phyloP scores from a whole-genome alignment of 306 rosid species.

The Prunus padus region DNA sequence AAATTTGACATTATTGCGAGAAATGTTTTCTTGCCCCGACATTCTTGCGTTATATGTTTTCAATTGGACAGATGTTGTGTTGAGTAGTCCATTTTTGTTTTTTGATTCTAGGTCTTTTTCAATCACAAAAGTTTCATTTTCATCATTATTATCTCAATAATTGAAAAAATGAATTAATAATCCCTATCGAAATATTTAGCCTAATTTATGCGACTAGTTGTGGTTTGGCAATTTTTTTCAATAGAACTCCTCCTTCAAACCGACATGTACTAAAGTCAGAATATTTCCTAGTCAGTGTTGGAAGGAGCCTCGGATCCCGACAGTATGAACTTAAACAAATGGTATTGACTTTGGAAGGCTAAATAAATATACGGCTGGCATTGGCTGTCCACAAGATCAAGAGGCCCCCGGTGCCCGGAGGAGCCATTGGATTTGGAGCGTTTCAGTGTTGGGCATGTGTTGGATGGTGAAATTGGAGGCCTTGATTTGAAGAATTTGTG shows the following conservation, averaged over 20 bases:
- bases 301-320: constrained; percentile 17
- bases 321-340: constrained; percentile 10
- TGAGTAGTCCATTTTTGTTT: too few relatives aligned
- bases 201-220: background rate
- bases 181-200: background rate
- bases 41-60: too few relatives aligned
- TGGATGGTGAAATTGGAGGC: background rate
- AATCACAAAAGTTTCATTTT: too few relatives aligned
- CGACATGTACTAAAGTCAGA: background rate
- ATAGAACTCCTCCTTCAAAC: background rate
- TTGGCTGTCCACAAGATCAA: background rate
- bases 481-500: background rate
- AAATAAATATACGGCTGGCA: background rate
- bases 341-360: background rate
- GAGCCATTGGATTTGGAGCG: background rate
- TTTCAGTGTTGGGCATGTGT: background rate
- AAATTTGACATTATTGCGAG: too few relatives aligned
- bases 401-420: background rate
- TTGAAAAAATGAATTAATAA: too few relatives aligned
- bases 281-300: background rate
- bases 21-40: too few relatives aligned
- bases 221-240: background rate
- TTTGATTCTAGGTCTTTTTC: too few relatives aligned
- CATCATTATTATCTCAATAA: too few relatives aligned
- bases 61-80: too few relatives aligned